A percentile compares a stretch with the other conserved stretches of the same genome.
These are phyloP conservation scores for Penicillium psychrofluorescens DNA, from an alignment of 495 filamentous ascomycete genomes.

Conservation along the genomic window DNA sequence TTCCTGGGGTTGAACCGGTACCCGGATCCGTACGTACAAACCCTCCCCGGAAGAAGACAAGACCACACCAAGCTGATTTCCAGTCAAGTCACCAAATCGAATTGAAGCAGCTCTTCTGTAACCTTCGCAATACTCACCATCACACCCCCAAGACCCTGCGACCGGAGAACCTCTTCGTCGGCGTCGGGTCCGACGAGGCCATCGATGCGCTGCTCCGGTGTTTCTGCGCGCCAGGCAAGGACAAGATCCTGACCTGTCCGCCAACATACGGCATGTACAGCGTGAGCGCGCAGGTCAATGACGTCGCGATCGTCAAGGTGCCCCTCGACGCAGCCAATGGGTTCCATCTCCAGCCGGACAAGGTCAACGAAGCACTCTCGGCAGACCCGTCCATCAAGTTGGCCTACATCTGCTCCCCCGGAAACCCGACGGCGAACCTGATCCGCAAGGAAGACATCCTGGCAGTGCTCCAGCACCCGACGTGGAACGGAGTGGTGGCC, in stretches of 20 bases:
- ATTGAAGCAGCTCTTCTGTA: conserved; percentile 81
- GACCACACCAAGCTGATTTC: neutral
- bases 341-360: conserved; percentile 65
- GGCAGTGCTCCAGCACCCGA: conserved; percentile 72
- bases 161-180: conserved; percentile 83
- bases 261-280: conserved; percentile 98
- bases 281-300: conserved; percentile 90
- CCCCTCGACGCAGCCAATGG: conserved; percentile 54
- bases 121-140: conserved; percentile 75
- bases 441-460: conserved; percentile 70
- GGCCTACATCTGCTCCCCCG: conserved; percentile 85
- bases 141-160: conserved; percentile 69
- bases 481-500: conserved; percentile 91
- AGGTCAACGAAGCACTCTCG: conserved; percentile 58
- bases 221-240: conserved; percentile 81
- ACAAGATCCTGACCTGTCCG: conserved; percentile 88
- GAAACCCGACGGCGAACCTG: conserved; percentile 82
- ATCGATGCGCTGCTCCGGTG: conserved; percentile 89
- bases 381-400: conserved; percentile 69
- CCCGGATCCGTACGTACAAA: conserved; percentile 69
- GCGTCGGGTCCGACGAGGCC: conserved; percentile 92
- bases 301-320: conserved; percentile 76
- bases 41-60: neutral
- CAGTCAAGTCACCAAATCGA: conserved; percentile 65
- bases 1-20: conserved; percentile 82